phyloP scores from a whole-genome alignment of 345 rosid genomes.

The Excoecaria agallocha region DNA sequence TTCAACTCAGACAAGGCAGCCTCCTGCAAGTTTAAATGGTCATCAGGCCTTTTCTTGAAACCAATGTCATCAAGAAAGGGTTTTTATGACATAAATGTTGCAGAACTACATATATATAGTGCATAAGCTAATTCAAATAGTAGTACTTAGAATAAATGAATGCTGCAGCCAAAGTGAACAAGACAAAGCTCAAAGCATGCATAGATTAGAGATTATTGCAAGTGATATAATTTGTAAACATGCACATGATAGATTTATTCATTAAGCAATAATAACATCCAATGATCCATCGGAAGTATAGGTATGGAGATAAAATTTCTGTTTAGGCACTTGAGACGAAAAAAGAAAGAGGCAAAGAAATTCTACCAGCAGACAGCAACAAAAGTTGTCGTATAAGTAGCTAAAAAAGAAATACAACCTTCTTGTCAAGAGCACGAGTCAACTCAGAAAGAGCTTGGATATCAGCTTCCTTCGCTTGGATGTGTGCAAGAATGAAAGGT shows the following conservation, averaged over 20 bases:
- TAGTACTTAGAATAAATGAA: neutral
- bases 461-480: slow-evolving; percentile 36
- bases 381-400: slow-evolving; percentile 12
- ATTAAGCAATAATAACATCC: neutral
- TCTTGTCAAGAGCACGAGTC: slow-evolving; percentile 34
- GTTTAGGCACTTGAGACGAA: neutral
- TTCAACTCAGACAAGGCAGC: slow-evolving; percentile 65
- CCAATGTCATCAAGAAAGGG: neutral
- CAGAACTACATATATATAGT: neutral
- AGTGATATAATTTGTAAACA: neutral
- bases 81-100: neutral
- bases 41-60: slow-evolving; percentile 22
- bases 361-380: slow-evolving; percentile 1
- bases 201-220: neutral
- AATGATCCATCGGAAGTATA: neutral
- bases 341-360: neutral
- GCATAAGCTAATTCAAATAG: neutral
- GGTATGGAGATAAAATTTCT: neutral
- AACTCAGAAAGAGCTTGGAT: slow-evolving; percentile 31
- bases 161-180: neutral
- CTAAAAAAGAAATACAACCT: slow-evolving; percentile 23
- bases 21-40: slow-evolving; percentile 49
- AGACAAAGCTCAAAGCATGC: neutral
- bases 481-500: slow-evolving; percentile 22
- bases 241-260: neutral